Base-by-base conservation (phyloP, 208 protist species). In the Leishmania turanica region DNA sequence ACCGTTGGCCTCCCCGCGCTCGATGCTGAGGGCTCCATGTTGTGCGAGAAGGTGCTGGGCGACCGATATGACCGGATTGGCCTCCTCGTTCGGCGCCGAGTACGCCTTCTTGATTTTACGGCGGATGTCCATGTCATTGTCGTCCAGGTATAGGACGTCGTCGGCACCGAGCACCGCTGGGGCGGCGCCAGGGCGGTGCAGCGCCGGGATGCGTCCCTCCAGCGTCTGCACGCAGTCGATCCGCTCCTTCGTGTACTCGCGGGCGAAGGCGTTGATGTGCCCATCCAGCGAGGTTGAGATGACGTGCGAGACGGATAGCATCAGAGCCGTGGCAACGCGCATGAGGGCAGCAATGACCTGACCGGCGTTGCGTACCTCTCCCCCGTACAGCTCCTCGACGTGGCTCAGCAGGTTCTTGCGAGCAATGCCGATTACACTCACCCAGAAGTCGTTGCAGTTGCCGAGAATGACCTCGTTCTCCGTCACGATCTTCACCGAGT, bases 111-210 rank as follows among this genome's bases (percentile, higher is more conserved):
- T 98, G 37, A 99, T 97, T 88, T 99, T 99, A 31, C 90, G 86
- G 15, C 95, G 90, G 15, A 99, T 90, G 56, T 99, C 98, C 83
- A 96, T 95, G 27, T 93, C 91, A 42, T 88, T 91, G 84, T 99
- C 99, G 81, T 99, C 99, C 80, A 99, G 96, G 87, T 98, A 99
- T 40, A 99, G 96, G 47, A 99, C 93, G 47, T 98, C 96, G 82
- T 99, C 99, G 19, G 91, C 89, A 79, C 96, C 97, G 65, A 99
- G 98, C 21, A 87, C 82, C 37, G 93, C 79, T 24, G 83, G 85
- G 24, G 76, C 79, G 7, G 84, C 85, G 66, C 90, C 91, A 9
- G 90, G 88, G 37, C 98, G 96, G 83, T 98, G 88, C 47, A 98
- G 91, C 1, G 98, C 84, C 34, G 97, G 97, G 71, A 98, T 87